Conservation (phyloP, 371 early-diverging fungal species). For the Enterospora canceri region DNA sequence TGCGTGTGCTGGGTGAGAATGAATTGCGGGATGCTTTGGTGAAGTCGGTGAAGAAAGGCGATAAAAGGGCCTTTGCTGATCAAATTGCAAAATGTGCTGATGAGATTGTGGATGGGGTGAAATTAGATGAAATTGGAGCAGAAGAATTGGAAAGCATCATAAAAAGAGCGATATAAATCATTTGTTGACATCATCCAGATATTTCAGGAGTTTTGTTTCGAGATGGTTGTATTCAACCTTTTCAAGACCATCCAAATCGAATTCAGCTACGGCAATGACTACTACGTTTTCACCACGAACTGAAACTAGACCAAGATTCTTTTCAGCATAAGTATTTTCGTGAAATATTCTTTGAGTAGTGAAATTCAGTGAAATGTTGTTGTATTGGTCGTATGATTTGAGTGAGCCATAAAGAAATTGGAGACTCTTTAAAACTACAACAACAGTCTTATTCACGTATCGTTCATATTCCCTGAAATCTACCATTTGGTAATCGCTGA, state of each 20-base stretch:
- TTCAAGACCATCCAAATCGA: neutral
- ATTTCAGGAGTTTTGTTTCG: too few relatives aligned
- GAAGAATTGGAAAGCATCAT: neutral
- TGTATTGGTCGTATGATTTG: constrained; percentile 57
- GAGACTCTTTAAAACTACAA: constrained; percentile 43
- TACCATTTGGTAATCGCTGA: too few relatives aligned
- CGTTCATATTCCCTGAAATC: too few relatives aligned
- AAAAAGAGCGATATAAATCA: too few relatives aligned
- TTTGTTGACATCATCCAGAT: too few relatives aligned
- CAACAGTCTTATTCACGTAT: constrained; percentile 50
- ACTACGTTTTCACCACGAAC: constrained; percentile 56
- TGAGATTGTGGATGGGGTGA: neutral
- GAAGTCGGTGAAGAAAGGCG: neutral
- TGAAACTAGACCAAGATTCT: constrained; percentile 40
- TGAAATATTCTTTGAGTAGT: constrained; percentile 35
- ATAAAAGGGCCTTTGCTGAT: neutral
- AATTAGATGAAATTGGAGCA: neutral
- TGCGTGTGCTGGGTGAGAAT: neutral
- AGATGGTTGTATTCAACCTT: neutral
- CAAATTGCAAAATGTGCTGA: neutral
- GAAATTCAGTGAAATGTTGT: constrained; percentile 52
- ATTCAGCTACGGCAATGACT: constrained; percentile 31
- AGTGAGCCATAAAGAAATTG: constrained; percentile 47
- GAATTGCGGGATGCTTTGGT: neutral
- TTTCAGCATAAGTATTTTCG: constrained; percentile 41